These are phyloP conservation scores for Euclidium syriacum DNA, from an alignment of 345 rosid species.

Conservation along the genomic window DNA sequence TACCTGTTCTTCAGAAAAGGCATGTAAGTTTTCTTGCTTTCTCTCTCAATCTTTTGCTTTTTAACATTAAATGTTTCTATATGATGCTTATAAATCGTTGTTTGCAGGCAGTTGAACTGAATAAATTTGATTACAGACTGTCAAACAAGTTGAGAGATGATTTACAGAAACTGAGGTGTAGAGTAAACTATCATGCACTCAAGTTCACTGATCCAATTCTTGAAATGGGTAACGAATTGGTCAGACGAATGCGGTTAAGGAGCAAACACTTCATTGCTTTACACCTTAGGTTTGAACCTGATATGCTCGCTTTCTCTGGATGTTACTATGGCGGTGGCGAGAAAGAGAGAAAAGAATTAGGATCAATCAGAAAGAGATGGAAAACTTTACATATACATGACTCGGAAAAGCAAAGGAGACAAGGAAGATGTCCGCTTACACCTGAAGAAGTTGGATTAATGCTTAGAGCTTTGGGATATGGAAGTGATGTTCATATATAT, in stretches of 20 bases:
- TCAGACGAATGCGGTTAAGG: conserved; percentile 65
- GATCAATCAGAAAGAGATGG: conserved; percentile 92
- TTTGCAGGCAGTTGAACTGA: conserved; percentile 79
- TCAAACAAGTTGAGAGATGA: conserved; percentile 80
- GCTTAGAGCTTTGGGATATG: conserved; percentile 94
- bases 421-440: conserved; percentile 96
- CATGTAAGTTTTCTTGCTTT: conserved; percentile 77
- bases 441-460: conserved; percentile 96
- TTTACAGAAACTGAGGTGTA: conserved; percentile 88
- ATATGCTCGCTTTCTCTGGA: conserved; percentile 99
- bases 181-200: conserved; percentile 89
- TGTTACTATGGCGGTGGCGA: conserved; percentile 99
- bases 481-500: conserved; percentile 79
- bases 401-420: conserved; percentile 92
- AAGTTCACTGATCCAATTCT: conserved; percentile 79
- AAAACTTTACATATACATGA: conserved; percentile 87
- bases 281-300: conserved; percentile 98
- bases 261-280: conserved; percentile 83
- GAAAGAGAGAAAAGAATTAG: conserved; percentile 70
- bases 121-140: conserved; percentile 91
- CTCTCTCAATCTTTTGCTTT: conserved; percentile 16
- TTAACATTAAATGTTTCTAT: not conserved
- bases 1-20: conserved; percentile 97
- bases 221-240: conserved; percentile 69
- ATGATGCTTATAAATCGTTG: conserved; percentile 11